phyloP scores from a whole-genome alignment of 306 rosid species.

The Lablab purpureus region DNA sequence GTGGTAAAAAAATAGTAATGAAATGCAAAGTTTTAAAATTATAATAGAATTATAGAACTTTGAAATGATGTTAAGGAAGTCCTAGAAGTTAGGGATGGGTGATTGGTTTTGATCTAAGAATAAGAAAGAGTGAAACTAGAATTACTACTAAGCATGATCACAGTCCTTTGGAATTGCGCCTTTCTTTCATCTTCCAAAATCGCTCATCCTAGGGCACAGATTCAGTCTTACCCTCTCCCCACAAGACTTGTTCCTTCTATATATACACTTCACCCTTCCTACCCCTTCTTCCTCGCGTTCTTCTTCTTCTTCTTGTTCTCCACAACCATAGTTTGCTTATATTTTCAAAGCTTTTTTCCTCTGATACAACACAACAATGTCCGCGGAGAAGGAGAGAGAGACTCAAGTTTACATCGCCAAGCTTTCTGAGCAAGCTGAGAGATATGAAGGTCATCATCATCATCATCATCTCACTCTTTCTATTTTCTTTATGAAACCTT shows the following conservation, averaged over 20 bases:
- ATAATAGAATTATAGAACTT: not conserved
- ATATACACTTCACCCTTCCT: conserved; percentile 41
- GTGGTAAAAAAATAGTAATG: not conserved
- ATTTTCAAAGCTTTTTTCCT: conserved; percentile 29
- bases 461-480: not conserved
- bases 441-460: conserved; percentile 72
- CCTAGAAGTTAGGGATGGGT: not conserved
- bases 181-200: conserved; percentile 50
- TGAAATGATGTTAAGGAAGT: not conserved
- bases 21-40: not conserved
- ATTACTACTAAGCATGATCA: not conserved
- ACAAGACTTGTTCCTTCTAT: conserved; percentile 55
- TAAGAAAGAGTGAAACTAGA: not conserved
- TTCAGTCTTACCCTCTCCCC: conserved; percentile 51
- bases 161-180: conserved; percentile 58
- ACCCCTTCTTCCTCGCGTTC: conserved; percentile 53
- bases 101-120: not conserved
- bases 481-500: not conserved
- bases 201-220: conserved; percentile 64
- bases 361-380: conserved; percentile 54
- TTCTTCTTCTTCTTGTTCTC: conserved; percentile 44
- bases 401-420: conserved; percentile 94
- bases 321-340: not conserved
- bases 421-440: conserved; percentile 91
- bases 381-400: conserved; percentile 86